A percentile compares a stretch with the other conserved stretches of the same genome.
phyloP scores from a whole-genome alignment of 148 eudicot genomes.

The Selenicereus undatus region DNA sequence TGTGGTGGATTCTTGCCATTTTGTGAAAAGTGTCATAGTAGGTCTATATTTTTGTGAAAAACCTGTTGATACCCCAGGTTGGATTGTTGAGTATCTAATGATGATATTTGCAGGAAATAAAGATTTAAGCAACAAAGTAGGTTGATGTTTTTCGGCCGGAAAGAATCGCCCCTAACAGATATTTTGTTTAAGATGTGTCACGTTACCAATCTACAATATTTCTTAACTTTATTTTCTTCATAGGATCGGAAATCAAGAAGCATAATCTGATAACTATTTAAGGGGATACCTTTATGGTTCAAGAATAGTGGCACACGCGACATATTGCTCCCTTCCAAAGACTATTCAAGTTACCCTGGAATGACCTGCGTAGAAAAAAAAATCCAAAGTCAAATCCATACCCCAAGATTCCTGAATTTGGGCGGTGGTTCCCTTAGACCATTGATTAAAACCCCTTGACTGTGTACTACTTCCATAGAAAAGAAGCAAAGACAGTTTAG shows the following conservation, averaged over 20 bases:
- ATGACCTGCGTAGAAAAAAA: no score
- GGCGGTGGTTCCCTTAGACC: no score
- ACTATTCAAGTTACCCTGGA: not conserved
- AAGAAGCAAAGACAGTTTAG: no score
- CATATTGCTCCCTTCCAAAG: not conserved
- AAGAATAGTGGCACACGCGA: not conserved
- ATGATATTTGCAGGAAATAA: not conserved
- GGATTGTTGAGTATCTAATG: not conserved
- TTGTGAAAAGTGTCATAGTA: not conserved
- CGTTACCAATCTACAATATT: not conserved
- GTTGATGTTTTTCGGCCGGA: not conserved
- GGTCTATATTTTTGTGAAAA: not conserved
- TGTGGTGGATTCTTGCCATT: not conserved
- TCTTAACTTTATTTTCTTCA: not conserved
- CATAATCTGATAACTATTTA: not conserved
- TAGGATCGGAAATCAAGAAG: not conserved
- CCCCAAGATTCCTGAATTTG: no score
- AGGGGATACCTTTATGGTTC: not conserved
- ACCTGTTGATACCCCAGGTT: not conserved
- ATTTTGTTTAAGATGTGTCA: no score
- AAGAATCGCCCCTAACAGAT: not conserved
- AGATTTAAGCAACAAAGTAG: not conserved
- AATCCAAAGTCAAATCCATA: no score
- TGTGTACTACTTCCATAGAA: no score
- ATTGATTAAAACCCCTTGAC: no score